Conservation (phyloP, 2,329 filamentous ascomycete genomes). For the Exophiala dermatitidis region DNA sequence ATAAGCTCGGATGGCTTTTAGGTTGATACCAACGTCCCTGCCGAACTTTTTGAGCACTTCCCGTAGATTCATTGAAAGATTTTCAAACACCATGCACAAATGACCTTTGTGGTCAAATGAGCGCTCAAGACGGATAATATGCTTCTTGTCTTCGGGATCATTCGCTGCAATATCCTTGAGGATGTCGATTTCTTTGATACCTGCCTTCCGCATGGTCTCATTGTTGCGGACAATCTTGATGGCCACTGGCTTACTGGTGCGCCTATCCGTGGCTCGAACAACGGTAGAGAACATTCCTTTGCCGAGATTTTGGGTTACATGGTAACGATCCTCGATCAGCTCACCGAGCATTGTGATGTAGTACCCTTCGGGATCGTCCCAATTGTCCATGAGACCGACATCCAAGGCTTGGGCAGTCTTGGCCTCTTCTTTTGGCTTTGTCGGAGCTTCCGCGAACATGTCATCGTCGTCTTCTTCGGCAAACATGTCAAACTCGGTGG, state of each 20-base stretch:
- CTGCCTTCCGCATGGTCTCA: conserved; percentile 82
- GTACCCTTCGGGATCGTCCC: conserved; percentile 90
- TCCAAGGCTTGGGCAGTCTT: conserved; percentile 52
- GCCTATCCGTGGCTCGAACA: conserved; percentile 75
- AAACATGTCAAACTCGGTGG: conserved; percentile 57
- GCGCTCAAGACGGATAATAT: conserved; percentile 80
- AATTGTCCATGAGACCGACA: conserved; percentile 78
- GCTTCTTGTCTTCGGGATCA: conserved; percentile 83
- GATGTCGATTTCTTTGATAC: conserved; percentile 89
- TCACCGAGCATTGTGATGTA: conserved; percentile 93
- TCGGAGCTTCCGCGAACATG: conserved; percentile 72
- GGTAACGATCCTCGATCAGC: conserved; percentile 79
- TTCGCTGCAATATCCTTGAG: conserved; percentile 77
- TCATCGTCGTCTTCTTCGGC: conserved; percentile 60
- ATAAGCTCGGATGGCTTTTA: conserved; percentile 79
- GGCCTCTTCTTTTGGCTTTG: conserved; percentile 43
- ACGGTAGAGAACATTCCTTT: conserved; percentile 96
- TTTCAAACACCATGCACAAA: conserved; percentile 94
- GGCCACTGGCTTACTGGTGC: conserved; percentile 69
- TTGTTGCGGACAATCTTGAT: conserved; percentile 99
- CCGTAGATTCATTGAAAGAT: conserved; percentile 81
- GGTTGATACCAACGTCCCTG: conserved; percentile 84
- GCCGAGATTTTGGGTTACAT: conserved; percentile 78
- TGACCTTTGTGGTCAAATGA: conserved; percentile 92
- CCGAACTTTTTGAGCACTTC: conserved; percentile 95